A percentile compares a stretch with the other conserved stretches of the same genome.
These are phyloP conservation scores for Plectranthus barbatus DNA, from an alignment of 257 asterid genomes.

Conservation along the genomic window DNA sequence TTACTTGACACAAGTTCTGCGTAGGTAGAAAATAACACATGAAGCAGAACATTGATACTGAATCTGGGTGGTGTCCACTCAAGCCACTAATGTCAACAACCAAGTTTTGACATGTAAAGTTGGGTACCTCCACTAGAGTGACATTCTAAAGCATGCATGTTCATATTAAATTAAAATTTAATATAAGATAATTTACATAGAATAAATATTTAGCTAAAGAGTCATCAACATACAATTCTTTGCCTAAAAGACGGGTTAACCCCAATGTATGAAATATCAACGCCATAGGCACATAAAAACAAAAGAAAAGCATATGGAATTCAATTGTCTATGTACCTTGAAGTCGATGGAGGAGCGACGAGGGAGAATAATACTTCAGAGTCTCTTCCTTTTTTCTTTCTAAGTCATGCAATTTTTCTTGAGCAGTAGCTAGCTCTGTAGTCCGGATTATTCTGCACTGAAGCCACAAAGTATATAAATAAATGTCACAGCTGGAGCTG, in stretches of 20 bases:
- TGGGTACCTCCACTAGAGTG: too few relatives aligned
- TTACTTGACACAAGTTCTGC: too few relatives aligned
- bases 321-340: slow-evolving; percentile 42
- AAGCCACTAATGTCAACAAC: too few relatives aligned
- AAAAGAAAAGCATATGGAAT: neutral
- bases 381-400: slow-evolving; percentile 70
- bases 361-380: slow-evolving; percentile 53
- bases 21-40: too few relatives aligned
- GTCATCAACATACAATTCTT: too few relatives aligned
- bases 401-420: slow-evolving; percentile 72
- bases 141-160: too few relatives aligned
- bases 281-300: neutral
- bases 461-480: slow-evolving; percentile 19
- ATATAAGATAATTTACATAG: too few relatives aligned
- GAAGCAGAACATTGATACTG: too few relatives aligned
- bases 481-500: neutral
- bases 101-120: too few relatives aligned
- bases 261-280: neutral
- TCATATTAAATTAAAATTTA: too few relatives aligned
- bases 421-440: slow-evolving; percentile 89
- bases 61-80: too few relatives aligned
- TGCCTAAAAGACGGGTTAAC: neutral
- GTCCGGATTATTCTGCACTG: slow-evolving; percentile 95
- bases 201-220: too few relatives aligned
- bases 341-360: slow-evolving; percentile 63